Percentiles rank a stretch among this genome's conserved stretches.
These are phyloP conservation scores for Aspergillus sp. DNA, from an alignment of 2,329 filamentous ascomycete genomes.

Conservation along the genomic window DNA sequence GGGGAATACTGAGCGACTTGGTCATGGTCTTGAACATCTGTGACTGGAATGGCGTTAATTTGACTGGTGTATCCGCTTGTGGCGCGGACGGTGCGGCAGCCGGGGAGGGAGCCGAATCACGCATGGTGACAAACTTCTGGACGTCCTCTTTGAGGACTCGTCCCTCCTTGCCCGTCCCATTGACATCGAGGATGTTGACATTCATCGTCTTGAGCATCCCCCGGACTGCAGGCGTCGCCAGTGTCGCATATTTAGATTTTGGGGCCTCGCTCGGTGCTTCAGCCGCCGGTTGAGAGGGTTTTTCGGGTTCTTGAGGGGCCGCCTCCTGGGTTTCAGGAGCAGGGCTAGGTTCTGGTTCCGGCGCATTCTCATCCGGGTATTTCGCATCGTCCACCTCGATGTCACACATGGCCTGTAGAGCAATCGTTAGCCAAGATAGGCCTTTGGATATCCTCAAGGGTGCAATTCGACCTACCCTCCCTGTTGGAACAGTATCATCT, in stretches of 20 bases:
- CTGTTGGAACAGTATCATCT: conserved; percentile 92
- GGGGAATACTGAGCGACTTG: conserved; percentile 76
- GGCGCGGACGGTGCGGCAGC: conserved; percentile 17
- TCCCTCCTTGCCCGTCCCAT: conserved; percentile 82
- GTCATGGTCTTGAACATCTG: conserved; percentile 99
- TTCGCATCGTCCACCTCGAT: conserved; percentile 82
- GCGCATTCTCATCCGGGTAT: conserved; percentile 48
- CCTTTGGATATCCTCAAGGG: background rate
- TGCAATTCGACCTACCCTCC: conserved; percentile 44
- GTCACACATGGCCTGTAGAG: conserved; percentile 67
- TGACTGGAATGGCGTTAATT: conserved; percentile 68
- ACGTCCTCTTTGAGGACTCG: conserved; percentile 91
- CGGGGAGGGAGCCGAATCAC: conserved; percentile 30
- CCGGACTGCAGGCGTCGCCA: conserved; percentile 87
- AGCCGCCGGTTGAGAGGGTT: conserved; percentile 3
- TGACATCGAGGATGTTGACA: conserved; percentile 66
- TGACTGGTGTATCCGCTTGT: conserved; percentile 59
- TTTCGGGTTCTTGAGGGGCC: conserved; percentile 6
- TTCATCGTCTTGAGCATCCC: conserved; percentile 73
- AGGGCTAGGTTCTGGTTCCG: conserved; percentile 16
- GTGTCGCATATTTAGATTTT: conserved; percentile 55
- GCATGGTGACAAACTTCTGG: conserved; percentile 54
- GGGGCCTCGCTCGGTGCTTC: conserved; percentile 7
- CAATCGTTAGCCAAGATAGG: conserved; percentile 6
- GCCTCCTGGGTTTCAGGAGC: conserved; percentile 8